Conservation (phyloP, 2,329 filamentous ascomycete species). For the Hypoxylon sp. region DNA sequence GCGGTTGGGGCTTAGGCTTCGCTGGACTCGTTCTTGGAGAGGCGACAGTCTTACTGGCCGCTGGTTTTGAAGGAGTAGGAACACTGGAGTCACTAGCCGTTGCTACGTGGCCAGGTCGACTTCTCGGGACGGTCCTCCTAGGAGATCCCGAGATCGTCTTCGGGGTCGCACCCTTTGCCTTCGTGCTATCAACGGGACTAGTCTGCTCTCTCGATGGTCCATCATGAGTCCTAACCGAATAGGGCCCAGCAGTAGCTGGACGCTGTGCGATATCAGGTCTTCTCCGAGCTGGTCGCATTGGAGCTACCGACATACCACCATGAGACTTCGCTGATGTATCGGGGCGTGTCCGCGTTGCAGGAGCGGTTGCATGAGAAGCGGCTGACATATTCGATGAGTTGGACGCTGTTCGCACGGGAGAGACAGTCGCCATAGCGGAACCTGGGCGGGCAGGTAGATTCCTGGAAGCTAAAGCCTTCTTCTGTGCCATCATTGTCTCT, state of each 20-base stretch:
- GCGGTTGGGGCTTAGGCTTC: slow-evolving; percentile 52
- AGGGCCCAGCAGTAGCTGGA: slow-evolving; percentile 76
- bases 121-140: slow-evolving; percentile 63
- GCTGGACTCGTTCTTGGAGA: slow-evolving; percentile 62
- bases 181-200: slow-evolving; percentile 64
- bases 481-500: slow-evolving; percentile 87
- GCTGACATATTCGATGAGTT: slow-evolving; percentile 56
- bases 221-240: slow-evolving; percentile 72
- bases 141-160: slow-evolving; percentile 69
- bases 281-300: slow-evolving; percentile 72
- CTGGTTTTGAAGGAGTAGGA: slow-evolving; percentile 60
- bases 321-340: slow-evolving; percentile 63
- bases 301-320: slow-evolving; percentile 74
- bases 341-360: slow-evolving; percentile 59
- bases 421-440: slow-evolving; percentile 75
- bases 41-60: slow-evolving; percentile 54
- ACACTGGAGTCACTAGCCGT: slow-evolving; percentile 67
- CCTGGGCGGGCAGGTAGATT: slow-evolving; percentile 71
- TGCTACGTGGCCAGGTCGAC: slow-evolving; percentile 63
- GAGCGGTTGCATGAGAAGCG: slow-evolving; percentile 52
- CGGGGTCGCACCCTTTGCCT: slow-evolving; percentile 64
- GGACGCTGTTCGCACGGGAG: slow-evolving; percentile 64
- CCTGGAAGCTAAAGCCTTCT: slow-evolving; percentile 71
- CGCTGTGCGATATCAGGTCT: slow-evolving; percentile 71
- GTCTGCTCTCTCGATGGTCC: slow-evolving; percentile 58